phyloP scores from a whole-genome alignment of 2,329 filamentous ascomycete genomes.

The Cercospora janseana region DNA sequence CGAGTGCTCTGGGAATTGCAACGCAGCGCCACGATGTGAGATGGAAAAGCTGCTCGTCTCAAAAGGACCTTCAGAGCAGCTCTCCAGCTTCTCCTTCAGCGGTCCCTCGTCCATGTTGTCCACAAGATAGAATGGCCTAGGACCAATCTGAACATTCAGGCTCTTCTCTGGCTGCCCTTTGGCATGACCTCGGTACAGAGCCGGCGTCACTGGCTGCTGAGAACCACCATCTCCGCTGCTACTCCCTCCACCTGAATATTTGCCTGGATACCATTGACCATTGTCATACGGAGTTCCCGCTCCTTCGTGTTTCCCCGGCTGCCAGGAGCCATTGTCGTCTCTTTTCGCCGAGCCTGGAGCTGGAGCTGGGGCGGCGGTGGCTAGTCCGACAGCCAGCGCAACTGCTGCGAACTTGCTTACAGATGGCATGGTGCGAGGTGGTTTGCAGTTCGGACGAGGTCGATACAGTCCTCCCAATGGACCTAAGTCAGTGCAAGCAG shows the following conservation, averaged over 20 bases:
- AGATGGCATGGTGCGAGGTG: constrained; percentile 6
- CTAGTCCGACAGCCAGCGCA: constrained; percentile 9
- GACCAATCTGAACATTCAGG: constrained; percentile 56
- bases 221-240: background rate
- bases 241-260: constrained; percentile 8
- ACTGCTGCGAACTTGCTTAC: constrained; percentile 7
- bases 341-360: constrained; percentile 7
- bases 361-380: constrained; percentile 13
- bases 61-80: constrained; percentile 57
- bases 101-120: constrained; percentile 60
- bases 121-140: constrained; percentile 64
- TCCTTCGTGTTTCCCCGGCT: constrained; percentile 11
- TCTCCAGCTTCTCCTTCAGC: constrained; percentile 59
- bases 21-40: constrained; percentile 60
- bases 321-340: constrained; percentile 3
- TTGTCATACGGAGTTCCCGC: constrained; percentile 9
- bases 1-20: constrained; percentile 66
- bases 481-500: background rate
- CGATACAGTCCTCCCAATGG: background rate
- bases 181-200: constrained; percentile 7
- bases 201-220: constrained; percentile 7
- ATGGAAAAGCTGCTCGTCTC: constrained; percentile 57
- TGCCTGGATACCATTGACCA: constrained; percentile 6
- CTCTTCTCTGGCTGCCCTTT: constrained; percentile 13
- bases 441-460: background rate